Percentiles rank a stretch among this genome's conserved stretches.
Evolutionary conservation across 2,329 filamentous ascomycete species (phyloP).

Genomic region (Dactylellina drechsleri): DNA sequence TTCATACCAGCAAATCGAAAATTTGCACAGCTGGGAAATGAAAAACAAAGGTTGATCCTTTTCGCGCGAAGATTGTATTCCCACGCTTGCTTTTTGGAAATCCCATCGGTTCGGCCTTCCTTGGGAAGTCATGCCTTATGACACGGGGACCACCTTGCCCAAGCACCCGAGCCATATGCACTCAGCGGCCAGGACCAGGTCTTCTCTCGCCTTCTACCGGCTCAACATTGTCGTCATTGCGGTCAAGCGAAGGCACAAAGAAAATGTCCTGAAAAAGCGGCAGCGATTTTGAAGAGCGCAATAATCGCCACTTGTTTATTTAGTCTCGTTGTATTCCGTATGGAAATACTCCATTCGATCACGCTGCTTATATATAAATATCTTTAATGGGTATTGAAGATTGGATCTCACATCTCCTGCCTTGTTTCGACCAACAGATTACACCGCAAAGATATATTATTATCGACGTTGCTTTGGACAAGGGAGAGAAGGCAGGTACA

Average conservation of each 20-base stretch:
- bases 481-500: constrained; percentile 44
- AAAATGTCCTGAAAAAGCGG: constrained; percentile 15
- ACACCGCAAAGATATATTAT: constrained; percentile 6
- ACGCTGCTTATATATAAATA: constrained; percentile 30
- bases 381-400: constrained; percentile 3
- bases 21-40: background rate
- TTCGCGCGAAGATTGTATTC: background rate
- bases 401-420: constrained; percentile 25
- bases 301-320: background rate
- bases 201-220: background rate
- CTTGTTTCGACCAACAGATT: background rate
- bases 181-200: constrained; percentile 22
- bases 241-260: constrained; percentile 24
- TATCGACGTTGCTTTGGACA: constrained; percentile 1
- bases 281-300: constrained; percentile 8
- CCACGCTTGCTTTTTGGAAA: constrained; percentile 16
- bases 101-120: constrained; percentile 19
- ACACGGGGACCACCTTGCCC: constrained; percentile 30
- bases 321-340: background rate
- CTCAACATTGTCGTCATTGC: constrained; percentile 41
- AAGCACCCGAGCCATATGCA: constrained; percentile 23
- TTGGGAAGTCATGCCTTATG: constrained; percentile 9
- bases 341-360: constrained; percentile 16
- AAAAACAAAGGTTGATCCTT: too few species aligned
- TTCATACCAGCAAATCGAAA: background rate